phyloP scores from a whole-genome alignment of 768 basidiomycete species.

The Boletus rubroflammeus region DNA sequence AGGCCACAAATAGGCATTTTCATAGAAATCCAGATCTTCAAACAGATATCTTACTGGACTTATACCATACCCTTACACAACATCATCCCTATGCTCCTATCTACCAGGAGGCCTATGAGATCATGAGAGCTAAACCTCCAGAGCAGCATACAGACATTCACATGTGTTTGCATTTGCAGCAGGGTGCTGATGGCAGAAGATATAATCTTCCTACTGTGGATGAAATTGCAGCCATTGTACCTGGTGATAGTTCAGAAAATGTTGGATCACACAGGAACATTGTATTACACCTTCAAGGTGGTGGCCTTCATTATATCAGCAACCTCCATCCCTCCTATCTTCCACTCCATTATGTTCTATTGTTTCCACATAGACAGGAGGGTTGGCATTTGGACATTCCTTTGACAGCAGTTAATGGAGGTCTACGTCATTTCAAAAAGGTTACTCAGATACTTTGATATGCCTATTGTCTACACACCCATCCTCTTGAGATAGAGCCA shows the following conservation, averaged over 20 bases:
- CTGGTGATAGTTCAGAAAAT: conserved; percentile 26
- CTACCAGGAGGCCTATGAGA: conserved; percentile 23
- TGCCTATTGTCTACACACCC: conserved; percentile 33
- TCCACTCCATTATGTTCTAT: conserved; percentile 12
- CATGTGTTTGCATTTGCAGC: too few species aligned
- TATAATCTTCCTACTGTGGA: conserved; percentile 44
- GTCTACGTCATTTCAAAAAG: conserved; percentile 10
- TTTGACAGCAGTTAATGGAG: neutral
- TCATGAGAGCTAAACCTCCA: too few species aligned
- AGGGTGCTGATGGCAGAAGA: conserved; percentile 26
- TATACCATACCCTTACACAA: too few species aligned
- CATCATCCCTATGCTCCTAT: conserved; percentile 17
- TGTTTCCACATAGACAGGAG: conserved; percentile 39
- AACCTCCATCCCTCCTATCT: neutral
- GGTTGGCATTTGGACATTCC: conserved; percentile 36
- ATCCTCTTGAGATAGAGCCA: conserved; percentile 6
- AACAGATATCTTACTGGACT: too few species aligned
- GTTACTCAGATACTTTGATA: conserved; percentile 31
- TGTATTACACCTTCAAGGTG: conserved; percentile 26
- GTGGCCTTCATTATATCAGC: neutral
- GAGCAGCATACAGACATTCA: too few species aligned
- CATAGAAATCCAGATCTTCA: too few species aligned
- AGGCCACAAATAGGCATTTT: neutral
- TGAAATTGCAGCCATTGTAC: conserved; percentile 43
- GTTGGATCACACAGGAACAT: conserved; percentile 31